Evolutionary conservation across 1,284 basidiomycete species (phyloP), one percentile per base, ranked within the genome.

Genomic region (Rhizopogon parksii): DNA sequence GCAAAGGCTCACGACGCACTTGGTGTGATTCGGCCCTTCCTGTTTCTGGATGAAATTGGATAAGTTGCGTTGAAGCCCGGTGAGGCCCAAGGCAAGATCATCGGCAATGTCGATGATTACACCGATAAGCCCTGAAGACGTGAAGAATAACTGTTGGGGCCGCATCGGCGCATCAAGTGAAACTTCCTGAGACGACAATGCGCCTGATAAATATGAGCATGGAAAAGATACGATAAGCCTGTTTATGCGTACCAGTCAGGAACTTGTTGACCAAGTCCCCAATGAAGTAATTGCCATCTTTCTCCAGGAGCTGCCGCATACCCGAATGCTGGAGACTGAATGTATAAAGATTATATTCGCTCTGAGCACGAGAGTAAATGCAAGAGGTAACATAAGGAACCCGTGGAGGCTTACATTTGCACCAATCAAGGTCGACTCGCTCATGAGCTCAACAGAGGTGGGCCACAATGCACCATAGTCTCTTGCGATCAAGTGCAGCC

Each of bases 391-490:
- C 5, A 39, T 4, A 9, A 46, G 34, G 40, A 19, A 40, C 17
- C 32, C 48, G 11, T 5, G 11, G 32, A 14, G 4, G 65, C 81
- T 71, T 59, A 93, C 90, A 63, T 92, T 91, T 0, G 85, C 82
- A 35, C 84, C 86, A 36, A 94, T 79, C 38, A 95, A 73, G 19
- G 76, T 79, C 27, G 71, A 70, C 30, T 72, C 66, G 54, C 77
- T 75, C 11, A 79, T 67, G 15, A 78, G 70, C 53, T 82, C 79
- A 5, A 88, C 71, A 35, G 73, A 71, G 1, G 83, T 69, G 2
- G 88, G 88, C 73, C 83, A 86, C 47, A 91, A 70, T 4, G 91
- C 83, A 0, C 80, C 77, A 67, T 88, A 88, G 66, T 96, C 91
- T 58, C 83, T 79, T 15, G 87, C 85, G 35, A 88, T 68, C 21